Conservation (phyloP, 139 green algal species). For the Volvox reticuliferus region DNA sequence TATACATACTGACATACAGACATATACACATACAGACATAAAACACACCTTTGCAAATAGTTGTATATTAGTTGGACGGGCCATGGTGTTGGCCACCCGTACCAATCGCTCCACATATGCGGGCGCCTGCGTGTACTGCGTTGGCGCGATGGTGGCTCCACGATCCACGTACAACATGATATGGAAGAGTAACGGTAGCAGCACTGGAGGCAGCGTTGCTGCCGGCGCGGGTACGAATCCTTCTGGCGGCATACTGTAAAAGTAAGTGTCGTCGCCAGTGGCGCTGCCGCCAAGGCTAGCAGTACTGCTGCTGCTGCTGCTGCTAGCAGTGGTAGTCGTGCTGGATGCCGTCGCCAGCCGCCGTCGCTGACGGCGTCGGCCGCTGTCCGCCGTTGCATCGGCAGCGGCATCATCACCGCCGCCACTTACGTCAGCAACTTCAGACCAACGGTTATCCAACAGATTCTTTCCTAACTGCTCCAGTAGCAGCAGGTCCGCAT, state of each 20-base stretch:
- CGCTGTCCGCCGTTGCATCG: background rate
- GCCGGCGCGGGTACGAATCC: background rate
- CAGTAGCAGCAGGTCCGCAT: conserved; percentile 5
- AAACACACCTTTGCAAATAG: conserved; percentile 23
- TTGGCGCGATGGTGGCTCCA: background rate
- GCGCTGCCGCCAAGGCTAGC: too few relatives aligned
- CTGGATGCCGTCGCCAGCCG: background rate
- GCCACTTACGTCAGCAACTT: background rate
- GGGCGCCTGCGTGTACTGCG: background rate
- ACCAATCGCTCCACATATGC: conserved; percentile 18
- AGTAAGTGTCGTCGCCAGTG: background rate
- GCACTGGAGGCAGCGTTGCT: background rate
- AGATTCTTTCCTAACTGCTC: background rate
- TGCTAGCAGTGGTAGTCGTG: too few relatives aligned
- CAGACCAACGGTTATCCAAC: background rate
- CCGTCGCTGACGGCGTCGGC: background rate
- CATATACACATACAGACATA: too few relatives aligned
- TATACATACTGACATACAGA: too few relatives aligned
- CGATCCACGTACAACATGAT: conserved; percentile 12
- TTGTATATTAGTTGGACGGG: background rate
- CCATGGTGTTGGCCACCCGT: conserved; percentile 9
- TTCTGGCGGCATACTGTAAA: background rate
- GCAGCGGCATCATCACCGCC: background rate
- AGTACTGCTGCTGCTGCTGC: too few relatives aligned
- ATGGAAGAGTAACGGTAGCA: conserved; percentile 27